phyloP scores from a whole-genome alignment of 1,284 basidiomycete genomes.

The Vanrija pseudolonga region DNA sequence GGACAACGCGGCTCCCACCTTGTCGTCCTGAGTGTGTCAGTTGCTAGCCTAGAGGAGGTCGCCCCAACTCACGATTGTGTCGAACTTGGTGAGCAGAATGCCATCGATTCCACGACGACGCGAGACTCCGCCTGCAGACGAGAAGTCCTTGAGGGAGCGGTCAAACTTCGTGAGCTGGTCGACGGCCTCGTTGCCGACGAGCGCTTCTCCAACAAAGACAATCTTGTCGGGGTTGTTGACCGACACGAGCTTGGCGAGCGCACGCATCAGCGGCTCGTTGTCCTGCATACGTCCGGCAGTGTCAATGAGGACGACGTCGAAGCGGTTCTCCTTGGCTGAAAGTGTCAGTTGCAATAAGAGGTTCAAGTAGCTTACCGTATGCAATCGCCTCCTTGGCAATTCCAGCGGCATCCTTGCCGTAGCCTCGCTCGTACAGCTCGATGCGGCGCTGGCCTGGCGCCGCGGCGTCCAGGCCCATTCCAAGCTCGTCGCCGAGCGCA shows the following conservation, averaged over 20 bases:
- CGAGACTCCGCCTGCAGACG: slow-evolving; percentile 48
- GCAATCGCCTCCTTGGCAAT: slow-evolving; percentile 93
- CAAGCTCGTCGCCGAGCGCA: slow-evolving; percentile 71
- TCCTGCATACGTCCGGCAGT: slow-evolving; percentile 99
- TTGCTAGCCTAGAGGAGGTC: too few species aligned
- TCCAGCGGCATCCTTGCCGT: slow-evolving; percentile 96
- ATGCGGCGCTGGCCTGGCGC: slow-evolving; percentile 43
- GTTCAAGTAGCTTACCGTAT: slow-evolving; percentile 61
- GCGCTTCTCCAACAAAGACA: slow-evolving; percentile 90
- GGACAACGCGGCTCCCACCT: slow-evolving; percentile 91
- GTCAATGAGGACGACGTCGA: slow-evolving; percentile 92
- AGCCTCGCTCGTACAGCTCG: slow-evolving; percentile 93
- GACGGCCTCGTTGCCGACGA: slow-evolving; percentile 94
- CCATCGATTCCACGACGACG: slow-evolving; percentile 79
- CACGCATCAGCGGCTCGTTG: slow-evolving; percentile 97
- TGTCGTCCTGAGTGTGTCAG: slow-evolving; percentile 29
- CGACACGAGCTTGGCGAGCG: slow-evolving; percentile 90
- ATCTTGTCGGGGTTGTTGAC: slow-evolving; percentile 94
- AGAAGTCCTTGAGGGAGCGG: slow-evolving; percentile 79
- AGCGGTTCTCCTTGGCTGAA: slow-evolving; percentile 74
- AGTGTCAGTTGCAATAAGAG: not conserved
- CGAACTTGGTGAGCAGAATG: slow-evolving; percentile 95
- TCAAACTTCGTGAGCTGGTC: slow-evolving; percentile 94
- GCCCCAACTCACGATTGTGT: slow-evolving; percentile 64
- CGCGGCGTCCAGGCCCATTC: slow-evolving; percentile 34